Percentiles rank a stretch among this genome's conserved stretches.
phyloP scores from a whole-genome alignment of 495 filamentous ascomycete genomes.

The Neurospora sp. region DNA sequence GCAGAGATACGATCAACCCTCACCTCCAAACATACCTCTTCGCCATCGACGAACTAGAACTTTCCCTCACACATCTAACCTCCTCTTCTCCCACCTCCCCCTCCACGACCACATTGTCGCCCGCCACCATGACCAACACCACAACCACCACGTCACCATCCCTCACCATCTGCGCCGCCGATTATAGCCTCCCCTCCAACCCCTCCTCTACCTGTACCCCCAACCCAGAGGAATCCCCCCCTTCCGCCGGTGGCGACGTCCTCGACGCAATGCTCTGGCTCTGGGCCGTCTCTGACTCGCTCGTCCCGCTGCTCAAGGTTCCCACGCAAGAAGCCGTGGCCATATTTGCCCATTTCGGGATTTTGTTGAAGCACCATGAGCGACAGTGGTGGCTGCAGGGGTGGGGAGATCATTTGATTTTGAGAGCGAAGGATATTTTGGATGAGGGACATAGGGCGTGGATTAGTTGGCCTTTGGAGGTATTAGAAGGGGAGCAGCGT shows the following conservation, averaged over 20 bases:
- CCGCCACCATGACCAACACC: neutral
- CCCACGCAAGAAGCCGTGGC: slow-evolving; percentile 24
- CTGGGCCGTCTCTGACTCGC: slow-evolving; percentile 23
- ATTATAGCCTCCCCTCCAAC: no score
- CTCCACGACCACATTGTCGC: neutral
- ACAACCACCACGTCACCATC: neutral
- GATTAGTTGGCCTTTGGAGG: slow-evolving; percentile 26
- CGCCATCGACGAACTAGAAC: slow-evolving; percentile 24
- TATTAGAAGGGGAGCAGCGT: neutral
- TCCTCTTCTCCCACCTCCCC: neutral
- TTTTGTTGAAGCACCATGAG: slow-evolving; percentile 21
- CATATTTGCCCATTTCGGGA: slow-evolving; percentile 26
- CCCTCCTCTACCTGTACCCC: no score
- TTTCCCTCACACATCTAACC: slow-evolving; percentile 3
- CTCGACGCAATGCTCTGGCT: slow-evolving; percentile 30
- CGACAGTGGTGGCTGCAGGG: slow-evolving; percentile 28
- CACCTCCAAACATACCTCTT: slow-evolving; percentile 11
- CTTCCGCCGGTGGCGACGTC: no score
- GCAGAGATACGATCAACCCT: neutral
- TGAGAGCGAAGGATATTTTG: slow-evolving; percentile 19
- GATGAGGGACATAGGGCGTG: slow-evolving; percentile 22
- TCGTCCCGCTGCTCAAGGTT: slow-evolving; percentile 21
- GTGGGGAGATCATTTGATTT: slow-evolving; percentile 23
- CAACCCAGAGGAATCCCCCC: no score
- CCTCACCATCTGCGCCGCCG: neutral